These are phyloP conservation scores for Neobulgaria alba DNA, from an alignment of 2,329 filamentous ascomycete species.

Conservation along the genomic window DNA sequence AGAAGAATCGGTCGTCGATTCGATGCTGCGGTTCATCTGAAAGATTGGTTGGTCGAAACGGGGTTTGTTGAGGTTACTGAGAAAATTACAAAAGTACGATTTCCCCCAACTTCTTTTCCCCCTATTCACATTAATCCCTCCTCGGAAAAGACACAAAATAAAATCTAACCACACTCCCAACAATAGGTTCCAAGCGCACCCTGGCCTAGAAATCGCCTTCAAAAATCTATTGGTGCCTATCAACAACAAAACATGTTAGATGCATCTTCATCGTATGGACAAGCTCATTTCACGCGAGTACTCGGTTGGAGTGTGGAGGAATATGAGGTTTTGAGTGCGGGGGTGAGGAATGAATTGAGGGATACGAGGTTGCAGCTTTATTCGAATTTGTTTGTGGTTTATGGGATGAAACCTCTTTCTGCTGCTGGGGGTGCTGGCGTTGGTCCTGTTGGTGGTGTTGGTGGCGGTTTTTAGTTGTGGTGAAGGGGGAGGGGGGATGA, in stretches of 20 bases:
- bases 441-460: too few species aligned
- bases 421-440: not conserved
- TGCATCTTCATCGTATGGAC: conserved; percentile 10
- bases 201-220: conserved; percentile 34
- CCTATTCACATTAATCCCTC: not conserved
- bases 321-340: conserved; percentile 23
- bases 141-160: not conserved
- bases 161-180: conserved; percentile 1
- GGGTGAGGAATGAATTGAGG: conserved; percentile 25
- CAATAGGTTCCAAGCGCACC: conserved; percentile 10
- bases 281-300: conserved; percentile 24
- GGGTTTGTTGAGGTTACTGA: conserved; percentile 30
- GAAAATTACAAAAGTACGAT: conserved; percentile 8
- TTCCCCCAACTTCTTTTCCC: not conserved
- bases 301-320: conserved; percentile 25
- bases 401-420: conserved; percentile 28
- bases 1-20: conserved; percentile 28
- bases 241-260: conserved; percentile 18
- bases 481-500: too few species aligned
- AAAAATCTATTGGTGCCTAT: conserved; percentile 31
- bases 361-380: conserved; percentile 27
- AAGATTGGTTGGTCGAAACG: conserved; percentile 26
- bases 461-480: too few species aligned
- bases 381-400: conserved; percentile 28
- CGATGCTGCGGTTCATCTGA: conserved; percentile 12